Conservation (phyloP, 2,329 filamentous ascomycete genomes). For the Chaetomium sp. region DNA sequence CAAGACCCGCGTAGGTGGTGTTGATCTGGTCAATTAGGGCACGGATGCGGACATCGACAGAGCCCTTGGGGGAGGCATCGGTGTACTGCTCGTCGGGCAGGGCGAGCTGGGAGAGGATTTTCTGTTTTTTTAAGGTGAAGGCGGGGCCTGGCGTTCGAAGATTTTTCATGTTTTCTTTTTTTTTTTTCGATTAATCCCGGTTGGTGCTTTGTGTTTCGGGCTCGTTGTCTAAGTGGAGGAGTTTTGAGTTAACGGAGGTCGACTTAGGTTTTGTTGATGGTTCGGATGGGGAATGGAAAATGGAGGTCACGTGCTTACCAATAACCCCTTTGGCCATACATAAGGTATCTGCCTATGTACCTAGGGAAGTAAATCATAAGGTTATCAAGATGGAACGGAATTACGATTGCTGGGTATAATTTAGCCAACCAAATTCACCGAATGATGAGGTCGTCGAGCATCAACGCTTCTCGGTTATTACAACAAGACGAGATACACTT, state of each 20-base stretch:
- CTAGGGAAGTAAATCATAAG: neutral
- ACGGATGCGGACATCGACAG: conserved; percentile 71
- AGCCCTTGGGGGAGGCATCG: conserved; percentile 84
- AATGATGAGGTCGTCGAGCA: too few relatives aligned
- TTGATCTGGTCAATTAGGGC: conserved; percentile 77
- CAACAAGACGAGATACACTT: too few relatives aligned
- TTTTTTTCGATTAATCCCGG: neutral
- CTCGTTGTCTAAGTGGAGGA: neutral
- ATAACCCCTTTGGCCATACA: neutral
- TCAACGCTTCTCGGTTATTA: too few relatives aligned
- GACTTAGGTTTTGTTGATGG: neutral
- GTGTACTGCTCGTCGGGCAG: conserved; percentile 65
- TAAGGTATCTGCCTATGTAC: neutral
- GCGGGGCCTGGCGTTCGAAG: conserved; percentile 28
- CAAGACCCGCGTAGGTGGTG: conserved; percentile 66
- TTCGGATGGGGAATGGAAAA: neutral
- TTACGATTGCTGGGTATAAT: too few relatives aligned
- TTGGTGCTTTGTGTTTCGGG: neutral
- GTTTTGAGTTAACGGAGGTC: neutral
- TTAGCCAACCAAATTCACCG: too few relatives aligned
- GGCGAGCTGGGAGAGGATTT: conserved; percentile 64
- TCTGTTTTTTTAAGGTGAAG: conserved; percentile 60
- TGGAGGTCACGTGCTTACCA: conserved; percentile 7
- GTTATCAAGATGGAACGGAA: too few relatives aligned
- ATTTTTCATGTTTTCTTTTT: conserved; percentile 16